Evolutionary conservation across 2,329 filamentous ascomycete species (phyloP).

Genomic region (Gnomoniopsis smithogilvyi): DNA sequence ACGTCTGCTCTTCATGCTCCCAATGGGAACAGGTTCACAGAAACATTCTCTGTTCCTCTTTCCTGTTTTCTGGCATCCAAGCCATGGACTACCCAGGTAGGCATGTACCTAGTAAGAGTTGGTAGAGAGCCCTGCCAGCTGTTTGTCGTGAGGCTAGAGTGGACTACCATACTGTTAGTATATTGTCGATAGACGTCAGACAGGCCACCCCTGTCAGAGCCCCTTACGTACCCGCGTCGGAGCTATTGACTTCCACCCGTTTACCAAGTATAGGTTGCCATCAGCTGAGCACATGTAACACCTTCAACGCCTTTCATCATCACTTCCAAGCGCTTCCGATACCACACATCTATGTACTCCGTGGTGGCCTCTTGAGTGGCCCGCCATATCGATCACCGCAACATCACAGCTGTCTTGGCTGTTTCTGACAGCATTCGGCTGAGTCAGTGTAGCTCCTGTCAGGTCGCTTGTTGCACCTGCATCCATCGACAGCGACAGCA

Average conservation of each 20-base stretch:
- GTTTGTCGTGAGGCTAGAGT: background rate
- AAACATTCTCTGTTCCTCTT: no score
- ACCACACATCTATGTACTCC: background rate
- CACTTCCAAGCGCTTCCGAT: background rate
- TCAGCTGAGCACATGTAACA: background rate
- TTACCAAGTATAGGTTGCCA: background rate
- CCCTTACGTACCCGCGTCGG: background rate
- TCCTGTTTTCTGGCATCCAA: no score
- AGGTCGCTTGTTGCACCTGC: background rate
- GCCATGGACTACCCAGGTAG: no score
- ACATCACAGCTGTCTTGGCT: background rate
- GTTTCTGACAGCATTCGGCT: constrained; percentile 5
- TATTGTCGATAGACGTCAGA: background rate
- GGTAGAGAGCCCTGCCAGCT: no score
- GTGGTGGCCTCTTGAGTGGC: background rate
- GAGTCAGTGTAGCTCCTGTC: constrained; percentile 15
- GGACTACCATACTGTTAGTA: background rate
- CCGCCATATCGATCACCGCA: background rate
- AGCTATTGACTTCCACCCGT: background rate
- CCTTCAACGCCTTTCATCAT: background rate
- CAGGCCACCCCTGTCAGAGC: background rate
- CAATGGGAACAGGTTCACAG: no score
- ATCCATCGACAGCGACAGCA: constrained; percentile 6
- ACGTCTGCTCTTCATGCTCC: no score
- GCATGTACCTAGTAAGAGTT: no score